phyloP scores from a whole-genome alignment of 176 grass and related monocot genomes.

The Oryza longistaminata region DNA sequence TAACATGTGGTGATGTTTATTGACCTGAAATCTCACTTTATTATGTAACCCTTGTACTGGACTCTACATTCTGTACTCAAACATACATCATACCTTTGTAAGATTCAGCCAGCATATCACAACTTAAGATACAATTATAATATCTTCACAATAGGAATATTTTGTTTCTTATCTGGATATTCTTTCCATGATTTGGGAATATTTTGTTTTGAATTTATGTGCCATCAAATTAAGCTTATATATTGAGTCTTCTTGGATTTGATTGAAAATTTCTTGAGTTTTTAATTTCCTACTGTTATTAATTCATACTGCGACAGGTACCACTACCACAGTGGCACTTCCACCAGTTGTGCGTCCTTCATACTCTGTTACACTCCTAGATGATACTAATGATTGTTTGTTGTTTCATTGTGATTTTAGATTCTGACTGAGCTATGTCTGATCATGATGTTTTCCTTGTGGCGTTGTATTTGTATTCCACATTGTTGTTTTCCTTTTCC shows the following conservation, averaged over 20 bases:
- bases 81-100: not conserved
- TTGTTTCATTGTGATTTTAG: slow-evolving; percentile 11
- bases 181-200: not conserved
- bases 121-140: not conserved
- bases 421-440: slow-evolving; percentile 10
- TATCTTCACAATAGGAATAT: slow-evolving; percentile 2
- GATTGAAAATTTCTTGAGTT: not conserved
- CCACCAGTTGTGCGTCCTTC: not conserved
- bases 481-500: not conserved
- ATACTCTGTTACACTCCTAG: slow-evolving; percentile 1
- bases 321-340: not conserved
- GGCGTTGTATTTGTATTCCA: not conserved
- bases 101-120: not conserved
- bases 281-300: not conserved
- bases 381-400: slow-evolving; percentile 6
- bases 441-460: not conserved
- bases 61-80: not conserved
- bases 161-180: not conserved
- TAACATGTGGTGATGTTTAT: not conserved
- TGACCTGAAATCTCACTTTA: not conserved
- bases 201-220: slow-evolving; percentile 7
- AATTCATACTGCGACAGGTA: not conserved
- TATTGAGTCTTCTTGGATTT: not conserved
- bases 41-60: slow-evolving; percentile 1
- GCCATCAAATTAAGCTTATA: not conserved